Evolutionary conservation across 208 protist species (phyloP).

Genomic region (Trypanosomatidae sp.): DNA sequence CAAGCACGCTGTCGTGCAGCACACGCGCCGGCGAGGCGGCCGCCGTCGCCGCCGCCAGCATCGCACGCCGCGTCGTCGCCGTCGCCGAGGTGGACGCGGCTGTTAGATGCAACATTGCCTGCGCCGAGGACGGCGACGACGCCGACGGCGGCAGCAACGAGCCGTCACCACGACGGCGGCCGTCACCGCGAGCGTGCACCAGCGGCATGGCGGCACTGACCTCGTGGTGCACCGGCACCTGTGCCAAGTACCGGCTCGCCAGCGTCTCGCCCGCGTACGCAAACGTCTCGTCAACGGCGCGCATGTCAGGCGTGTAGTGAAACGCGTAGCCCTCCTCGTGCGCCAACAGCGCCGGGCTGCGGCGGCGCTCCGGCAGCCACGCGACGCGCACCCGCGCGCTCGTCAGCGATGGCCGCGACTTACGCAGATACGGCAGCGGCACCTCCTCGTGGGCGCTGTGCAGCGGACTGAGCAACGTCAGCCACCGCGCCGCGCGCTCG

Average conservation of each 20-base stretch:
- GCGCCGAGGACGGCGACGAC: neutral
- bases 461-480: constrained; percentile 47
- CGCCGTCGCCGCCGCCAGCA: too few relatives aligned
- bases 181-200: constrained; percentile 29
- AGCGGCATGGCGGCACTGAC: constrained; percentile 17
- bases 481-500: constrained; percentile 46
- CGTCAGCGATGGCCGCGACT: constrained; percentile 51
- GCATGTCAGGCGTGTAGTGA: constrained; percentile 23
- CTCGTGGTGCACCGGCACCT: constrained; percentile 59
- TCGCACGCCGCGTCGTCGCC: too few relatives aligned
- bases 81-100: neutral
- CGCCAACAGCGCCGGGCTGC: constrained; percentile 35
- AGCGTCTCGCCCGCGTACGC: constrained; percentile 51
- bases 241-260: constrained; percentile 48
- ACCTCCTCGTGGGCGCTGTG: constrained; percentile 40
- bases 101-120: too few relatives aligned
- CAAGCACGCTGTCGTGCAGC: too few relatives aligned
- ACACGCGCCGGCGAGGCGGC: too few relatives aligned
- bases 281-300: constrained; percentile 73
- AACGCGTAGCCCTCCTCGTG: constrained; percentile 65
- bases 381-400: constrained; percentile 73
- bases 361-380: constrained; percentile 38
- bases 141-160: constrained; percentile 2
- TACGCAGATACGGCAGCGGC: constrained; percentile 74
- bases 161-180: neutral